A percentile compares a stretch with the other conserved stretches of the same genome.
These are phyloP conservation scores for Myrmaecium sp. DNA, from an alignment of 2,329 filamentous ascomycete genomes.

Conservation along the genomic window DNA sequence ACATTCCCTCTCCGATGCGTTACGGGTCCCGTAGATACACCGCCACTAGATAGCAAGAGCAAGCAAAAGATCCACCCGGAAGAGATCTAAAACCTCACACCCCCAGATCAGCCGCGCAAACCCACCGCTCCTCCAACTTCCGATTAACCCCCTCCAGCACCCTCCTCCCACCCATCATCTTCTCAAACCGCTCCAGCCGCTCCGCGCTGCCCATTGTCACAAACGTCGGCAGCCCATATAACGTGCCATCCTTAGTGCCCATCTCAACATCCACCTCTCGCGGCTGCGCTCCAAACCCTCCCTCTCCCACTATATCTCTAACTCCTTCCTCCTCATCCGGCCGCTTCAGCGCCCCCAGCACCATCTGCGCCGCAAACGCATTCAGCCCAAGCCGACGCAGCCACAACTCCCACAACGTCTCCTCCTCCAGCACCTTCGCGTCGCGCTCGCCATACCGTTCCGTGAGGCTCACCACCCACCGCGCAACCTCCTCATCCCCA, in stretches of 20 bases:
- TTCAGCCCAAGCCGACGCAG: slow-evolving; percentile 51
- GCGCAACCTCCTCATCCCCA: slow-evolving; percentile 23
- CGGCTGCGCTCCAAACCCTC: no score
- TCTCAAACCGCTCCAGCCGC: slow-evolving; percentile 33
- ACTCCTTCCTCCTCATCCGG: background rate
- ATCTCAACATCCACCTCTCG: no score
- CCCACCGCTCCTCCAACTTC: slow-evolving; percentile 35
- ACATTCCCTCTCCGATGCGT: no score
- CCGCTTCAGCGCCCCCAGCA: slow-evolving; percentile 33
- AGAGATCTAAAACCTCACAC: no score
- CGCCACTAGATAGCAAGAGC: no score
- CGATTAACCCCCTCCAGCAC: slow-evolving; percentile 36
- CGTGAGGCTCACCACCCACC: slow-evolving; percentile 16
- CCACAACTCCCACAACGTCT: slow-evolving; percentile 51
- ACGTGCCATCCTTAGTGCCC: slow-evolving; percentile 3
- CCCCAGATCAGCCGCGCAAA: slow-evolving; percentile 19
- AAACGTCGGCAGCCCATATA: slow-evolving; percentile 35
- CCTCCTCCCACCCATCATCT: slow-evolving; percentile 35
- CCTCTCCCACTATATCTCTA: slow-evolving; percentile 1
- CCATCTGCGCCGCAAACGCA: slow-evolving; percentile 50
- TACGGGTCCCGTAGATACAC: no score
- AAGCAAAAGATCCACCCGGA: no score
- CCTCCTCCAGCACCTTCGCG: slow-evolving; percentile 32
- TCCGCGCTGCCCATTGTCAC: slow-evolving; percentile 37
- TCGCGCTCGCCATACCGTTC: slow-evolving; percentile 16